phyloP scores from a whole-genome alignment of 75 land plant species.

The Sequoia sempervirens region DNA sequence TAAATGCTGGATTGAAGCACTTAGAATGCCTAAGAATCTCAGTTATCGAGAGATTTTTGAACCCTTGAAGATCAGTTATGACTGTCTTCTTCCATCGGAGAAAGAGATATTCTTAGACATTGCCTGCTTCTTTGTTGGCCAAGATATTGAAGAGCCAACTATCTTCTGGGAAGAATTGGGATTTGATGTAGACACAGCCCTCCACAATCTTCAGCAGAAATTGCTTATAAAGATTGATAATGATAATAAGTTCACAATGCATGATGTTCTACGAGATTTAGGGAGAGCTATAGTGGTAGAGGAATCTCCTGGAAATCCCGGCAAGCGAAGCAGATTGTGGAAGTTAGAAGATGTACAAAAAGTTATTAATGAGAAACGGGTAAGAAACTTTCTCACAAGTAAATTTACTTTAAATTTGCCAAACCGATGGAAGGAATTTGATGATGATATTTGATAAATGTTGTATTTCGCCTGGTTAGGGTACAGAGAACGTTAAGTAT shows the following conservation, averaged over 20 bases:
- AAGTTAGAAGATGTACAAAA: not conserved
- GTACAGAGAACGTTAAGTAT: not conserved
- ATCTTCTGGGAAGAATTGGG: not conserved
- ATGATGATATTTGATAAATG: not conserved
- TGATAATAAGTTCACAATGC: not conserved
- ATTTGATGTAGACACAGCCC: not conserved
- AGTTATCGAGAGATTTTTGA: not conserved
- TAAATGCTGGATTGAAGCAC: not conserved
- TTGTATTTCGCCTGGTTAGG: not conserved
- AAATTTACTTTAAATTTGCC: not conserved
- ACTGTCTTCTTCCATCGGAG: not conserved
- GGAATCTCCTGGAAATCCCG: not conserved
- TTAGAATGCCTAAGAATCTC: not conserved
- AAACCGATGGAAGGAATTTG: too few species aligned
- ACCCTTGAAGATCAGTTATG: not conserved
- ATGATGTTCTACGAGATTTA: not conserved
- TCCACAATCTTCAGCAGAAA: not conserved
- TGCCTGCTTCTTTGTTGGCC: not conserved
- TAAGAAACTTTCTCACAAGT: too few species aligned
- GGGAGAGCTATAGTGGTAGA: not conserved
- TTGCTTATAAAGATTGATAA: not conserved
- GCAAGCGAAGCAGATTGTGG: not conserved
- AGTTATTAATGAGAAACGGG: not conserved
- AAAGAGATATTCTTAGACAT: not conserved
- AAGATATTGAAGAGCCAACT: not conserved